Base-by-base conservation (phyloP, 1,284 basidiomycete species). In the Ganoderma meredithae region DNA sequence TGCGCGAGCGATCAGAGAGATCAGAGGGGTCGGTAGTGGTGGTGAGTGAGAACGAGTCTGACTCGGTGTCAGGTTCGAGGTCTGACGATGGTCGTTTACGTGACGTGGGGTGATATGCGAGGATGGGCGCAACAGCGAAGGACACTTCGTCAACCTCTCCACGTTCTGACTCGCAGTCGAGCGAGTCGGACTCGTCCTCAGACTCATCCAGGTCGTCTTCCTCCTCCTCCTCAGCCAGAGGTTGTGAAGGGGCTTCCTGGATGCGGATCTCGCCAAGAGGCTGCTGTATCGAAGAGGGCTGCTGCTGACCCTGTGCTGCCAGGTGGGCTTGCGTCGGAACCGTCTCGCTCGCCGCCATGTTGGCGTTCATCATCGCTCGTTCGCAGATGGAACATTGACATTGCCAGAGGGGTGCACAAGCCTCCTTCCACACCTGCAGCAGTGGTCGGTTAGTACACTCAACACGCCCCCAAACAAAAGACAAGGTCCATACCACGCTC, bases 381-480 rank as follows among this genome's bases (percentile, higher is more conserved):
- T 90, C 86, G 76, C 92, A 93, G 41, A 93, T 87, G 19, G 82
- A 82, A 76, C 92, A 93, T 53, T 85, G 83, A 75, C 92, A 93
- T 58, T 90, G 87, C 75, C 90, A 93, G 31, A 93, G 72, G 0
- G 90, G 90, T 1, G 85, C 81, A 76, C 89, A 91, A 0, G 90
- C 91, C 69, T 93, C 91, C 61, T 89, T 83, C 91, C 91, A 93
- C 12, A 86, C 83, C 90, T 91, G 70, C 22, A 63, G 10, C 60
- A 44, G n/a, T 47, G 66, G 33, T 55, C 43, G 47, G 49, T 68
- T 60, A 74, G 63, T 25, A 40, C 27, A 65, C 12, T 53, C 36
- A 61, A 44, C 36, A 71, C 56, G 6, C 43, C 31, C 10, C 40
- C 22, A 60, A 8, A 43, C 47, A 27, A 60, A 63, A 36, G 44